Base-by-base conservation (phyloP, 1,139 yeast species). In the Hansenula lynferdii region DNA sequence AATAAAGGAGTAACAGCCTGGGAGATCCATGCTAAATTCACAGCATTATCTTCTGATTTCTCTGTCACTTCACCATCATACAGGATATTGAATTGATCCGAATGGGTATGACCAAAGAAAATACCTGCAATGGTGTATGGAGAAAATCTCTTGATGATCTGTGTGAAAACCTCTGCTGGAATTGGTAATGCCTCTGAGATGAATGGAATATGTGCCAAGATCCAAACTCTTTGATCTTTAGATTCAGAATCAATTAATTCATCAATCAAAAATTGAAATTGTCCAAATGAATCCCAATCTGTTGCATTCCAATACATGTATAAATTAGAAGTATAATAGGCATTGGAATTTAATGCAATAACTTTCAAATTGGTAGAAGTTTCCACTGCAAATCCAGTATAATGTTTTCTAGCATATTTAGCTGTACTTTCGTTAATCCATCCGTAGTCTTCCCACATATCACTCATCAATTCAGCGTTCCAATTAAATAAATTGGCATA, bases 31-130 rank as follows among this genome's bases (percentile, higher is more conserved):
- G 84, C 80, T 63, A 75, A 65, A 51, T 72, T 71, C 21, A 79
- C 50, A 4, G 75, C 76, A 34, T 68, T 68, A 5, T 63, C 68
- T 20, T 64, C 64, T 10, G 67, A 63, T 39, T 64, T 62, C 20
- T 65, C 53, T 24, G 64, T 49, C 15, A 53, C 51, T 29, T 53
- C 52, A 40, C 65, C 61, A 5, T 70, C 66, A 50, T 79, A 80
- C 37, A 77, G 58, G 11, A 81, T 65, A 36, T 74, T 70, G 63
- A 80, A 80, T 58, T 80, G 83, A 58, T 82, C 90, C 49, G 66
- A 64, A 53, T 82, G 90, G 10, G 86, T 81, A 54, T 82, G 89
- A 20, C 87, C 90, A 55, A 71, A 80, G 62, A 82, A 82, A 16
- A 80, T 64, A 39, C 74, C 81, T 10, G 86, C 83, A 56, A 82